Conservation (phyloP, 75 land plant genomes). For the Sequoia sempervirens region DNA sequence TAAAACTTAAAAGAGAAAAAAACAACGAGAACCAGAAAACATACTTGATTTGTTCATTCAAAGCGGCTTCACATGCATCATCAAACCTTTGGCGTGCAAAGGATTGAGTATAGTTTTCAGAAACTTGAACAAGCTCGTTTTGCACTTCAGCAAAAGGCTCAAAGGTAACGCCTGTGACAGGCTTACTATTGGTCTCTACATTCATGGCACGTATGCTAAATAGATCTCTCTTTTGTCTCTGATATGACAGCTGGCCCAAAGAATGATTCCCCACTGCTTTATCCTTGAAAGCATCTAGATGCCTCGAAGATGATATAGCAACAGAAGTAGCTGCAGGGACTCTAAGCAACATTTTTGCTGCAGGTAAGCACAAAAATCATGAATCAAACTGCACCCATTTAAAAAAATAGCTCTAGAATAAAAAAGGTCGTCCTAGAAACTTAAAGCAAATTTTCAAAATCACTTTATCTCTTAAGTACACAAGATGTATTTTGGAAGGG, state of each 20-base stretch:
- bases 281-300: not conserved
- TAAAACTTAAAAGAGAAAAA: slow-evolving; percentile 1
- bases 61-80: slow-evolving; percentile 68
- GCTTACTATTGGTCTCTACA: slow-evolving; percentile 15
- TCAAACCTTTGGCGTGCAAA: slow-evolving; percentile 75
- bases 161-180: slow-evolving; percentile 65
- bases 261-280: not conserved
- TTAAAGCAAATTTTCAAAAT: not conserved
- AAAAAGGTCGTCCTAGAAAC: not conserved
- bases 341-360: not conserved
- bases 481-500: not conserved
- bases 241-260: not conserved
- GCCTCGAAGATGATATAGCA: not conserved
- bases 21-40: slow-evolving; percentile 4
- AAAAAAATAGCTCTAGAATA: not conserved
- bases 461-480: not conserved
- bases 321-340: not conserved
- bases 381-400: not conserved
- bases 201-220: slow-evolving; percentile 9
- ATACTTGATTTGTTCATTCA: slow-evolving; percentile 47
- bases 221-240: not conserved
- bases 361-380: not conserved
- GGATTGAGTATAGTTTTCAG: slow-evolving; percentile 45
- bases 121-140: slow-evolving; percentile 64
- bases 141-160: slow-evolving; percentile 89